These are phyloP conservation scores for Salix viminalis DNA, from an alignment of 345 rosid genomes.

Conservation along the genomic window DNA sequence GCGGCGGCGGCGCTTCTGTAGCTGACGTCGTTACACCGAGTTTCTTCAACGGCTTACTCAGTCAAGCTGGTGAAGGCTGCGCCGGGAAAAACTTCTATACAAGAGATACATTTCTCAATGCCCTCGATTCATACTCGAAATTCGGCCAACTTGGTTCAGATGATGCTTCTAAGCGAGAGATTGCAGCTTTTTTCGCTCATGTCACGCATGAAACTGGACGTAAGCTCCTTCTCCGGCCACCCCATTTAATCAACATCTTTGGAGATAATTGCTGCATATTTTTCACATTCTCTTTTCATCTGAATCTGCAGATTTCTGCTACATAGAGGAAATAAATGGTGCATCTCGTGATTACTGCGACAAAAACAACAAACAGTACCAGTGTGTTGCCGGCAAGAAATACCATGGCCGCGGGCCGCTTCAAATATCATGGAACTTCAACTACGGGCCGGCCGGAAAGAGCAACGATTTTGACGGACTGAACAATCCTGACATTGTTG, in stretches of 20 bases:
- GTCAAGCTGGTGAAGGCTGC: conserved; percentile 25
- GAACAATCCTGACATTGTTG: conserved; percentile 56
- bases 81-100: conserved; percentile 42
- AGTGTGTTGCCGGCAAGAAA: conserved; percentile 47
- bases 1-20: conserved; percentile 15
- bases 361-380: conserved; percentile 35
- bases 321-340: conserved; percentile 51
- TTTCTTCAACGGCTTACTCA: conserved; percentile 41
- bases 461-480: conserved; percentile 50
- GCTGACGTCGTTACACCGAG: conserved; percentile 32
- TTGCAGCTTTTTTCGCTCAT: conserved; percentile 48
- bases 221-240: conserved; percentile 8
- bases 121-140: conserved; percentile 17
- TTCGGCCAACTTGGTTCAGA: conserved; percentile 34
- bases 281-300: not conserved
- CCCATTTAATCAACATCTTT: too few species aligned
- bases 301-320: conserved; percentile 44
- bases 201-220: conserved; percentile 48
- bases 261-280: too few species aligned
- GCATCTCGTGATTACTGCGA: conserved; percentile 44
- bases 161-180: conserved; percentile 46
- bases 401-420: conserved; percentile 67
- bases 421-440: conserved; percentile 62
- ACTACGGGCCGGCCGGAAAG: conserved; percentile 59
- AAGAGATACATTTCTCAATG: conserved; percentile 31